Conservation (phyloP, 306 rosid genomes). For the Cicer bijugum region DNA sequence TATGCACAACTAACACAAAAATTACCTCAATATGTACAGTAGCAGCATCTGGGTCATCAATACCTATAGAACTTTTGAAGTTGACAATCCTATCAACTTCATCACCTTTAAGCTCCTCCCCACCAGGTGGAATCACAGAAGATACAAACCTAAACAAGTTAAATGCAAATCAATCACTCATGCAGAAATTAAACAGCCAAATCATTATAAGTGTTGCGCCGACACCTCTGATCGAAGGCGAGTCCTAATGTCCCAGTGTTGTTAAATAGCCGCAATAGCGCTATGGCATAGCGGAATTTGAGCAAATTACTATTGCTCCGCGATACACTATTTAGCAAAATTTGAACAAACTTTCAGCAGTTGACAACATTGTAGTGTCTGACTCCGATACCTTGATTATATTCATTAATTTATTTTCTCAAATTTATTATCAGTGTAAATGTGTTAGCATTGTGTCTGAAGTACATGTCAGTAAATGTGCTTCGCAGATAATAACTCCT, state of each 20-base stretch:
- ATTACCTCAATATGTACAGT: slow-evolving; percentile 94
- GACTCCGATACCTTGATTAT: no score
- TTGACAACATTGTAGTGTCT: no score
- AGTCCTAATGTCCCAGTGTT: no score
- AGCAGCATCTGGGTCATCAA: slow-evolving; percentile 98
- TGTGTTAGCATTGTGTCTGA: neutral
- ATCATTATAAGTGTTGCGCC: neutral
- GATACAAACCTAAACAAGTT: slow-evolving; percentile 64
- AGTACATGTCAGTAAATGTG: neutral
- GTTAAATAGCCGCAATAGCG: no score
- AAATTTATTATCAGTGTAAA: neutral
- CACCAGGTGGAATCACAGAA: slow-evolving; percentile 81
- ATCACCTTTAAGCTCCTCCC: slow-evolving; percentile 83
- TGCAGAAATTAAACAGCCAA: slow-evolving; percentile 10
- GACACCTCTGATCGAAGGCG: no score
- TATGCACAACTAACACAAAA: slow-evolving; percentile 25
- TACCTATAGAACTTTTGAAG: slow-evolving; percentile 82
- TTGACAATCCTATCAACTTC: slow-evolving; percentile 72
- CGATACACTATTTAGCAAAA: no score
- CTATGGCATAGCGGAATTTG: no score
- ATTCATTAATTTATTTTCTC: no score
- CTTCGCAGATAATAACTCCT: neutral
- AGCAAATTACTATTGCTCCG: no score
- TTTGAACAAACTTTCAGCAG: no score
- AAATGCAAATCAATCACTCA: slow-evolving; percentile 33